Conservation (phyloP, 129 eudicot genomes). For the Tagetes erecta region DNA sequence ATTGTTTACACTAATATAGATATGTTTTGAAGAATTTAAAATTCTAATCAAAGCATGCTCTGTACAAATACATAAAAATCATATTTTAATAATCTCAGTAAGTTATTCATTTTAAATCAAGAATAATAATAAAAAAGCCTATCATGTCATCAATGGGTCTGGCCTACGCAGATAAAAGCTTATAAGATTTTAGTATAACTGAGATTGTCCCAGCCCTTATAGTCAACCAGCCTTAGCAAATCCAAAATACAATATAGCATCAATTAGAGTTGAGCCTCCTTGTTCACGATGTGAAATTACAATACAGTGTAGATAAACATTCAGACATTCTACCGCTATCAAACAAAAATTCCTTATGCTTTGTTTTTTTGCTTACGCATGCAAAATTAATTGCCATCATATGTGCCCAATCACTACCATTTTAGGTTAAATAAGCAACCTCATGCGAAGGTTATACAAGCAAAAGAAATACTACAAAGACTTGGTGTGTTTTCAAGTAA, state of each 20-base stretch:
- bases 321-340: slow-evolving; percentile 9
- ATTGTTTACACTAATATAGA: too few relatives aligned
- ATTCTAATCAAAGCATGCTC: neutral
- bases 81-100: too few relatives aligned
- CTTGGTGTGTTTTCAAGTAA: neutral
- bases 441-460: slow-evolving; percentile 19
- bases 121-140: neutral
- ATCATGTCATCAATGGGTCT: too few relatives aligned
- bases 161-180: too few relatives aligned
- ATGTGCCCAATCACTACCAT: neutral
- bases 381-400: neutral
- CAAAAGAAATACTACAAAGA: neutral
- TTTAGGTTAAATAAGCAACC: slow-evolving; percentile 7
- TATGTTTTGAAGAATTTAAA: neutral
- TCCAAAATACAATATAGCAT: slow-evolving; percentile 9
- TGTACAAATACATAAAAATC: too few relatives aligned
- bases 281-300: neutral
- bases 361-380: slow-evolving; percentile 16
- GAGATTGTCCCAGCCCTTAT: slow-evolving; percentile 10
- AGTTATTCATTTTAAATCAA: neutral
- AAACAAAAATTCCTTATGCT: neutral
- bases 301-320: neutral
- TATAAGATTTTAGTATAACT: neutral
- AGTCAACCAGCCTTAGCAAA: slow-evolving; percentile 6
- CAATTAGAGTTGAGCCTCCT: neutral